Evolutionary conservation across 116 monocot genomes (phyloP), one percentile per base, ranked within the genome.

Genomic region (Phalaenopsis hybrid): DNA sequence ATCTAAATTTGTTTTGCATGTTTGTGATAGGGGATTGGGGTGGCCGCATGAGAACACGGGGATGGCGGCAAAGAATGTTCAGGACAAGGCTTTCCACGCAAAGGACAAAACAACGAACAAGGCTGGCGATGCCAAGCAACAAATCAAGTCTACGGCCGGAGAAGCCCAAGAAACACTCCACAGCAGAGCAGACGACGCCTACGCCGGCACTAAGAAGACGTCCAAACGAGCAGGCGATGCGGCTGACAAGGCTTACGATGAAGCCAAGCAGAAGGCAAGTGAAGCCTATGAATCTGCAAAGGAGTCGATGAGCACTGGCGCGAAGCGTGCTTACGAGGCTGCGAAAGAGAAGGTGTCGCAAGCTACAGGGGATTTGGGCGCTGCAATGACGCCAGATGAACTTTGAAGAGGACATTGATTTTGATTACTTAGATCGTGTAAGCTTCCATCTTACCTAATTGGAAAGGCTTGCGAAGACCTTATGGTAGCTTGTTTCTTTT

Each of bases 261-360:
- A 59, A 10, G 61, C 76, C 33, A 76, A 48, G 63, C 76, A 82
- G 25, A 75, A n/a, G 75, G 81, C 51, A 12, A 75, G 9, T 4
- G 76, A 82, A 58, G 76, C 63, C 16, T 82, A 61, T 28, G n/a
- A 59, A 57, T 28, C 82, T 18, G 61, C 82, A 23, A 82, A 63
- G 58, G 81, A 81, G 43, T 57, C 75, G 10, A 81, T 59, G 55
- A 74, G 12, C 2, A 33, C 74, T 16, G 9, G 81, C 2, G 74
- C 81, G 4, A 81, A 75, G 44, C 41, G 12, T 10, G 74, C 4
- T 10, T 81, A 75, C n/a, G 74, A 81, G 58, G 57, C 57, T 31
- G 81, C 75, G 5, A 75, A 81, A 74, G 82, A 82, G 44, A 82
- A 61, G 21, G 76, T 33, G 13, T 82, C 82, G 0, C 21, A 82